These are phyloP conservation scores for Cicer chorassanicum DNA, from an alignment of 306 rosid species.

Conservation along the genomic window DNA sequence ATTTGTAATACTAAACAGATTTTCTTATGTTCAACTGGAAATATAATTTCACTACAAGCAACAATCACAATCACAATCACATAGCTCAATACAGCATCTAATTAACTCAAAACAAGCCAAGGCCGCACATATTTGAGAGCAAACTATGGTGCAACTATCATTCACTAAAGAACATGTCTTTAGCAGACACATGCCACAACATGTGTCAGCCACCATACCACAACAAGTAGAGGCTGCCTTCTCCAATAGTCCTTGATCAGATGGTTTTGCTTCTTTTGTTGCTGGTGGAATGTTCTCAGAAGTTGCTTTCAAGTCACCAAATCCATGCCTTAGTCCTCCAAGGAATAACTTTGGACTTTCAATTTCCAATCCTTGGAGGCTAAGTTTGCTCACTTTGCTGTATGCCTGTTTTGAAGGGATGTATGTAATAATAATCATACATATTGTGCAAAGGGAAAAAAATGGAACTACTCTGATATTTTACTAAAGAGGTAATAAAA, in stretches of 20 bases:
- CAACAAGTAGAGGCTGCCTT: conserved; percentile 77
- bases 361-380: conserved; percentile 40
- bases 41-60: conserved; percentile 36
- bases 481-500: conserved; percentile 1
- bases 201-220: conserved; percentile 46
- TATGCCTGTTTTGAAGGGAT: conserved; percentile 57
- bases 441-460: not conserved
- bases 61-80: conserved; percentile 49
- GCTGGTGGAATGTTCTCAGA: conserved; percentile 58
- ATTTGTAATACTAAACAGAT: conserved; percentile 17
- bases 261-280: conserved; percentile 64
- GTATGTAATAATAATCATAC: conserved; percentile 10
- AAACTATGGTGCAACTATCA: conserved; percentile 64
- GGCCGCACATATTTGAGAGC: conserved; percentile 79
- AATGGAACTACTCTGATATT: conserved; percentile 27
- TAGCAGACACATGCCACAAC: conserved; percentile 81
- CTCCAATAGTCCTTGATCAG: conserved; percentile 53
- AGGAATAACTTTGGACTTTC: conserved; percentile 56
- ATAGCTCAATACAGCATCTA: conserved; percentile 80
- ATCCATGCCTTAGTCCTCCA: conserved; percentile 69
- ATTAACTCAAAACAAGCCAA: conserved; percentile 78
- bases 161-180: conserved; percentile 58
- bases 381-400: conserved; percentile 52
- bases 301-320: conserved; percentile 79
- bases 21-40: conserved; percentile 13